Base-by-base conservation (phyloP, 2,329 filamentous ascomycete genomes). In the Talaromyces rugulosus region DNA sequence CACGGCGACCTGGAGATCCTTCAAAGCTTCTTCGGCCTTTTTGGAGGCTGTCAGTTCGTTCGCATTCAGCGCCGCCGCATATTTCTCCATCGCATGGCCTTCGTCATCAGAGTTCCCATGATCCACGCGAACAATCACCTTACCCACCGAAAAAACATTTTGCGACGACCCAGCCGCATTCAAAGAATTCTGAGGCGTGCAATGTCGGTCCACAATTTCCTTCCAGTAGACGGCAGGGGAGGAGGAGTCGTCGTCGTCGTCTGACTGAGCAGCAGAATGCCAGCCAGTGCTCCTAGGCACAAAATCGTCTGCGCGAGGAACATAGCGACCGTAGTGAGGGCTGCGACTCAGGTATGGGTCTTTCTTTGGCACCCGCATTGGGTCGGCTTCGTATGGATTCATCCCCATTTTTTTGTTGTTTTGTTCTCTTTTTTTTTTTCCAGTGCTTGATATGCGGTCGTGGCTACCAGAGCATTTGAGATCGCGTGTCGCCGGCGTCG, bases 41-140 rank as follows among this genome's bases (percentile, higher is more conserved):
- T 67, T 72, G 30, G 74, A 70, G 4, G 76, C 71, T 27, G 65
- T 69, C 28, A 73, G 57, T 61, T 77, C 76, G 63, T 78, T 78
- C 42, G 69, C 72, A 66, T 78, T 77, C 31, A 69, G 63, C 27
- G 30, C 50, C 31, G 66, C 69, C 6, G 72, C 71, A 62, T 70
- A 75, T 63, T 63, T 66, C 47, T 75, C 72, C n/a, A 70, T 67
- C 6, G 68, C 66, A 33, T 66, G 62, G 18, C 66, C 67, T n/a
- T 69, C 23, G 23, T 23, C 23, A 23, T 23, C 64, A 8, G 66
- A 66, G 30, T 64, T 53, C 55, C 72, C 70, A 34, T 67, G 66
- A 59, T 78, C 75, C 27, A 77, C 70, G 62, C 73, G 68, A 58
- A 78, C 71, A 30, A 77, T 69, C 44, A 77, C 67, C 57, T 71